Evolutionary conservation across 2,329 filamentous ascomycete species (phyloP).

Genomic region (Botrytis deweyae): DNA sequence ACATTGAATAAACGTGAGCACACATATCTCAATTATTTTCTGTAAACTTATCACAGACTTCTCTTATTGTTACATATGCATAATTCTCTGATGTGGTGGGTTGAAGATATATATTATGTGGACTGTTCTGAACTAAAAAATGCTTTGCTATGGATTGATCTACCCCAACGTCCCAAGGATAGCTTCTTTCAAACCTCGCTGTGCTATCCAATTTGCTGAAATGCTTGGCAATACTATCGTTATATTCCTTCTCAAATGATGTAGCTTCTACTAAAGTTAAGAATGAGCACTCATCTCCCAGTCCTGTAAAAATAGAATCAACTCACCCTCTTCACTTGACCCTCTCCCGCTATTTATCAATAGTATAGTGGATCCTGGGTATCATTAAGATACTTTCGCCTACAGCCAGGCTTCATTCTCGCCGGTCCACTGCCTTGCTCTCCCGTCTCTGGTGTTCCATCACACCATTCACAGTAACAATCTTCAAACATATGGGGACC

Average conservation of each 20-base stretch:
- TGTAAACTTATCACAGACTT: not conserved
- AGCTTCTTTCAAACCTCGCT: not conserved
- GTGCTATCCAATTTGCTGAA: not conserved
- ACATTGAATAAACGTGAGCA: not conserved
- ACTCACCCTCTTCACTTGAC: not conserved
- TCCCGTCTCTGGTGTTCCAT: not conserved
- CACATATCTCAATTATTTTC: not conserved
- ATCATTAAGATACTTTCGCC: not conserved
- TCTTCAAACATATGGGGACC: not conserved
- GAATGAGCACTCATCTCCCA: not conserved
- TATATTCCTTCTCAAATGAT: accelerated
- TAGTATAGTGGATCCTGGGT: not conserved
- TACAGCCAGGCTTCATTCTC: not conserved
- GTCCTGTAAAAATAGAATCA: not conserved
- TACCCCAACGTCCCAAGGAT: not conserved
- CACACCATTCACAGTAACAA: not conserved
- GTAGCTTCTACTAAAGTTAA: not conserved
- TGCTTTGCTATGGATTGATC: not conserved
- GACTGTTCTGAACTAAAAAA: not conserved
- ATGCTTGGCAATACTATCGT: accelerated
- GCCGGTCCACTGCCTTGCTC: not conserved
- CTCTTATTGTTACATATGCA: not conserved
- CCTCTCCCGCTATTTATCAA: not conserved
- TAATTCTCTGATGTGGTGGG: not conserved
- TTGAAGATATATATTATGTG: not conserved